Conservation (phyloP, 78 protist genomes). For the Monosiga brevicollis region DNA sequence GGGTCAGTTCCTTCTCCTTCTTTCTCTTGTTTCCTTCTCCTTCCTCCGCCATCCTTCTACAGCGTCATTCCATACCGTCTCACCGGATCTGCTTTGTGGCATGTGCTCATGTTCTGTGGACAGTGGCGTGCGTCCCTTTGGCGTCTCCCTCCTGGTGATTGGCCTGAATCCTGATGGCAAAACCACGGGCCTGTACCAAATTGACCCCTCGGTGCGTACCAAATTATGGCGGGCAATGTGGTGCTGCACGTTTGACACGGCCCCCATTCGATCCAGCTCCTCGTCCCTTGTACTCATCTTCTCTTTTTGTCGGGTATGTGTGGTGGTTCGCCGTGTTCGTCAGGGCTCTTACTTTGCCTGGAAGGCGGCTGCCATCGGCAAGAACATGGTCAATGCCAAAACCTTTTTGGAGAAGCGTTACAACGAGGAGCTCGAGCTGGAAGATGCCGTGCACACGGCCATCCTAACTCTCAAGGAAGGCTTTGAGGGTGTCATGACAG, state of each 20-base stretch:
- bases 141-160: constrained; percentile 91
- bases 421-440: constrained; percentile 87
- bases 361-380: constrained; percentile 99
- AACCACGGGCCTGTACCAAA: constrained; percentile 89
- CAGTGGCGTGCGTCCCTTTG: constrained; percentile 98
- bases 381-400: constrained; percentile 78
- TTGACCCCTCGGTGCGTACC: constrained; percentile 35
- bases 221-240: background rate
- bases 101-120: no score
- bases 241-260: background rate
- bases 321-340: background rate
- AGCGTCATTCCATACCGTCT: no score
- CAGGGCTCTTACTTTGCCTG: constrained; percentile 95
- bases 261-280: no score
- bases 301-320: no score
- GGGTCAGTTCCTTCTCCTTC: constrained; percentile 61
- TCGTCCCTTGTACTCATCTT: no score
- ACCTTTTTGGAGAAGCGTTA: constrained; percentile 95
- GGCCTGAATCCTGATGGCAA: constrained; percentile 68
- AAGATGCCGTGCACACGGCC: constrained; percentile 97
- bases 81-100: no score
- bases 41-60: no score
- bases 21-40: no score
- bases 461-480: constrained; percentile 90
- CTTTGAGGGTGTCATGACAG: constrained; percentile 77